Base-by-base conservation (phyloP, 495 filamentous ascomycete species). In the Penicillium bialowiezense region DNA sequence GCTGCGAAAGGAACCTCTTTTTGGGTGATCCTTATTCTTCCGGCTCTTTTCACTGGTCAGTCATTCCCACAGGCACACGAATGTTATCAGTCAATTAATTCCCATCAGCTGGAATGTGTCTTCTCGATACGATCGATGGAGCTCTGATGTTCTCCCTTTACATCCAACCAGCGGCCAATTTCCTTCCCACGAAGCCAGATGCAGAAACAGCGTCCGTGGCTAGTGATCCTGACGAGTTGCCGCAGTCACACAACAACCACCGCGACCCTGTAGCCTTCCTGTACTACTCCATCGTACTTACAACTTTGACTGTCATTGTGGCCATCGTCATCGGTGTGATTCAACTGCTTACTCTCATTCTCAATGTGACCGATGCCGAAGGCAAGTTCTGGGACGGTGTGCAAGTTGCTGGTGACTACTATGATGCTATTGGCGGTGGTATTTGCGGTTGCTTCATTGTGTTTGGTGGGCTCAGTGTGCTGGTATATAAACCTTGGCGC, bases 61-160 rank as follows among this genome's bases (percentile, higher is more conserved):
- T 70, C 59, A 71, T 56, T 33, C 3, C 42, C 12, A 8, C 8
- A 10, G 7, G 10, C 10, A 1, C 19, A 5, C 2, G 3, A 19
- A 13, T 3, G 12, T 23, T 0, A 15, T 14, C 13, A 9, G 12
- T 18, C 7, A 9, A 26, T 7, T 36, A 17, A 35, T 14, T 2
- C 0, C 3, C 6, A 2, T 8, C 39, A 81, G 90, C 85, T 3
- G 91, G 90, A 53, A 95, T 96, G 91, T 95, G 90, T 64, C 75
- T 95, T 28, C 73, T 95, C 2, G 91, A 95, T 68, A 96, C 91
- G 0, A 86, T 81, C 0, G 92, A 97, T 58, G 92, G 92, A 10
- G 91, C 92, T 6, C 81, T 96, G 1, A 97, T 97, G 92, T 91
- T 95, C 79, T 83, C 87, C 0, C 75, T 97, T 5, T 98, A 98